Evolutionary conservation across 1,284 basidiomycete genomes (phyloP).

Genomic region (Microbotryomycetes sp.): DNA sequence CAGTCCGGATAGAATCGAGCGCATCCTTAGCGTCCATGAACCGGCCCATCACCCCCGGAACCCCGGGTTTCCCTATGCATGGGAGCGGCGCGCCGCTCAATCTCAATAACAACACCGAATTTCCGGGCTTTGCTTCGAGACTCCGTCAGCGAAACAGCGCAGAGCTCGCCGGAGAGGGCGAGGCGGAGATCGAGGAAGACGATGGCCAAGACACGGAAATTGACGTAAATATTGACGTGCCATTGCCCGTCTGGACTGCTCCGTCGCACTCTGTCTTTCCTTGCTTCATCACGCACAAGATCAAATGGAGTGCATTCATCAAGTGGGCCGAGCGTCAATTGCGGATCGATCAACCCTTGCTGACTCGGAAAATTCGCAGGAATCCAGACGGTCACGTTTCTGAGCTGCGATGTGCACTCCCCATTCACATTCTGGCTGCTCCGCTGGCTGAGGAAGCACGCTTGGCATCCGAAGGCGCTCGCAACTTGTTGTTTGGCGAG

Average conservation of each 20-base stretch:
- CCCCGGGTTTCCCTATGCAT: slow-evolving; percentile 21
- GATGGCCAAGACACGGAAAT: slow-evolving; percentile 32
- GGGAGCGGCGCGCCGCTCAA: slow-evolving; percentile 6
- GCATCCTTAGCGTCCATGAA: slow-evolving; percentile 11
- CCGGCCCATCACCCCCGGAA: slow-evolving; percentile 10
- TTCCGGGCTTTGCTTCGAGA: slow-evolving; percentile 1
- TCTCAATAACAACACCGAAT: not conserved
- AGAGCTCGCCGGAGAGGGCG: slow-evolving; percentile 19
- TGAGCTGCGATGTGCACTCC: slow-evolving; percentile 82
- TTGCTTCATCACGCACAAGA: slow-evolving; percentile 47
- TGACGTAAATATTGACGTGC: slow-evolving; percentile 32
- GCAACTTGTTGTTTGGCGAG: slow-evolving; percentile 56
- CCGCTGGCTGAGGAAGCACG: slow-evolving; percentile 66
- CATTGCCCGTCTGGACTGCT: slow-evolving; percentile 29
- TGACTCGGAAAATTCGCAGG: too few relatives aligned
- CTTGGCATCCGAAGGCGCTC: slow-evolving; percentile 59
- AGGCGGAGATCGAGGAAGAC: slow-evolving; percentile 14
- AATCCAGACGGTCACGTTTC: slow-evolving; percentile 51
- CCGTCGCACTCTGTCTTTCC: slow-evolving; percentile 29
- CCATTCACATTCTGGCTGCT: slow-evolving; percentile 69
- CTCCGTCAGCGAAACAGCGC: not conserved
- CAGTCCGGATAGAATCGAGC: slow-evolving; percentile 20
- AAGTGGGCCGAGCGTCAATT: slow-evolving; percentile 55
- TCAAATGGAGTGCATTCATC: slow-evolving; percentile 55
- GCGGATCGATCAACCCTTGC: too few relatives aligned